Evolutionary conservation across 2,329 filamentous ascomycete genomes (phyloP).

Genomic region (Paecilomyces niveus): DNA sequence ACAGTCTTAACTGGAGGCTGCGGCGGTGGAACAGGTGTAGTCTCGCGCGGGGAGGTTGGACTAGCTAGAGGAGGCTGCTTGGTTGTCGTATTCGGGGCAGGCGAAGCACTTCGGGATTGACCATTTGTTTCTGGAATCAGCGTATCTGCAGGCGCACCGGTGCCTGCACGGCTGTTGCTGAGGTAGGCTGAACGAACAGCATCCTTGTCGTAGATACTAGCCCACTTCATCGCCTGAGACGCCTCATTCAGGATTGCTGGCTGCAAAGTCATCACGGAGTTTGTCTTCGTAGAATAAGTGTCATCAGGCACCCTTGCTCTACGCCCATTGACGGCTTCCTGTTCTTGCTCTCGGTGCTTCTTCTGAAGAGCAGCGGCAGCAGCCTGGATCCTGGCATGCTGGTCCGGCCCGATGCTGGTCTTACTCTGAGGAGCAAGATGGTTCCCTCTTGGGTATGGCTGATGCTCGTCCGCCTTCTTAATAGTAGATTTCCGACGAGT

Average conservation of each 20-base stretch:
- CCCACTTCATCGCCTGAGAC: conserved; percentile 94
- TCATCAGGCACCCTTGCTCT: conserved; percentile 50
- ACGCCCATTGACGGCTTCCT: conserved; percentile 42
- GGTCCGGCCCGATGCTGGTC: conserved; percentile 78
- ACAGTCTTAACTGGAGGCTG: conserved; percentile 13
- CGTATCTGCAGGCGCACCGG: conserved; percentile 49
- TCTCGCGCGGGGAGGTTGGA: conserved; percentile 21
- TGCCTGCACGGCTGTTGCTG: conserved; percentile 63
- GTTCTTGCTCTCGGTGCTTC: conserved; percentile 53
- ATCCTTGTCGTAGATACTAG: conserved; percentile 88
- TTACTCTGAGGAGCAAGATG: conserved; percentile 59
- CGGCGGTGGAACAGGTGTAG: conserved; percentile 15
- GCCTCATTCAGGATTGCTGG: conserved; percentile 78
- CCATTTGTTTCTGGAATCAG: conserved; percentile 31
- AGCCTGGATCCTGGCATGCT: conserved; percentile 86
- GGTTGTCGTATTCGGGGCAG: conserved; percentile 17
- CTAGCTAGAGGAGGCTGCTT: conserved; percentile 23
- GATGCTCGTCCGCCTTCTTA: conserved; percentile 49
- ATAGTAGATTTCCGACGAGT: conserved; percentile 64
- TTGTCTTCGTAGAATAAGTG: conserved; percentile 63
- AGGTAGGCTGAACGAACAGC: conserved; percentile 81
- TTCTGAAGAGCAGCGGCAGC: conserved; percentile 78
- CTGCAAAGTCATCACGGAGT: conserved; percentile 82
- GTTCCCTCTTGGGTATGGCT: conserved; percentile 45
- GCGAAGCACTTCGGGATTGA: conserved; percentile 15